Conservation (phyloP, 371 early-diverging fungal species). For the Caulochytrium protostelioides region DNA sequence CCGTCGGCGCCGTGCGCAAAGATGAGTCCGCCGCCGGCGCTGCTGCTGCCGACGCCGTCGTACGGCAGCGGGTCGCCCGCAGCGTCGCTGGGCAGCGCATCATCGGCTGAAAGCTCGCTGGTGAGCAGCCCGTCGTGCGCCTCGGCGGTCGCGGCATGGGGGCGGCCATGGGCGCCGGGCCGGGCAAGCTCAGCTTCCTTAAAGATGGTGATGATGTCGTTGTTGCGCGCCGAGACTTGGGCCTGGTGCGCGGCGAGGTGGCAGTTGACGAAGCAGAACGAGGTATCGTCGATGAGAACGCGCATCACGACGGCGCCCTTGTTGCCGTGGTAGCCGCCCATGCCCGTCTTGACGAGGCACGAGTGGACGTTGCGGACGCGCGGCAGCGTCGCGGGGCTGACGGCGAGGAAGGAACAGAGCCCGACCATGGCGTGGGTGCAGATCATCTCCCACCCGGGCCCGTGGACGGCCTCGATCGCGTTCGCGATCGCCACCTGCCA, state of each 20-base stretch:
- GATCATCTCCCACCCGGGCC: slow-evolving; percentile 4
- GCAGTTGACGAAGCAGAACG: slow-evolving; percentile 61
- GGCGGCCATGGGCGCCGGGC: too few relatives aligned
- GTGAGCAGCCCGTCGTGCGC: too few relatives aligned
- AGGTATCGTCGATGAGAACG: slow-evolving; percentile 46
- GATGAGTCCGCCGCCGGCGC: slow-evolving; percentile 9
- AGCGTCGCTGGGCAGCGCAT: too few relatives aligned
- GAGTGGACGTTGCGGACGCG: slow-evolving; percentile 3
- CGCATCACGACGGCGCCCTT: slow-evolving; percentile 74
- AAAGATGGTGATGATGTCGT: slow-evolving; percentile 45
- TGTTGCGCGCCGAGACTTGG: slow-evolving; percentile 45
- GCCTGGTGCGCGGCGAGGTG: slow-evolving; percentile 70
- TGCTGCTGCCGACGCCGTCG: slow-evolving; percentile 8
- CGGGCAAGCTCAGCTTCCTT: slow-evolving; percentile 31
- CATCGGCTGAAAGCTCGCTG: too few relatives aligned
- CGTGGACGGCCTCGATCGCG: slow-evolving; percentile 21
- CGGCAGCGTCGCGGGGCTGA: slow-evolving; percentile 14
- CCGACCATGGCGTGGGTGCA: slow-evolving; percentile 46
- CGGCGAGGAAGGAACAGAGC: slow-evolving; percentile 49
- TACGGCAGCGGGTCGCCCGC: too few relatives aligned
- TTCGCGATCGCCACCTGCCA: slow-evolving; percentile 48
- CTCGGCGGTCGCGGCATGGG: too few relatives aligned
- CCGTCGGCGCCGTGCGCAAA: slow-evolving; percentile 42
- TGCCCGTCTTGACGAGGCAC: slow-evolving; percentile 46
- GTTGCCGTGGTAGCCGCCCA: slow-evolving; percentile 68